phyloP scores from a whole-genome alignment of 495 filamentous ascomycete species.

The Penicillium goetzii region DNA sequence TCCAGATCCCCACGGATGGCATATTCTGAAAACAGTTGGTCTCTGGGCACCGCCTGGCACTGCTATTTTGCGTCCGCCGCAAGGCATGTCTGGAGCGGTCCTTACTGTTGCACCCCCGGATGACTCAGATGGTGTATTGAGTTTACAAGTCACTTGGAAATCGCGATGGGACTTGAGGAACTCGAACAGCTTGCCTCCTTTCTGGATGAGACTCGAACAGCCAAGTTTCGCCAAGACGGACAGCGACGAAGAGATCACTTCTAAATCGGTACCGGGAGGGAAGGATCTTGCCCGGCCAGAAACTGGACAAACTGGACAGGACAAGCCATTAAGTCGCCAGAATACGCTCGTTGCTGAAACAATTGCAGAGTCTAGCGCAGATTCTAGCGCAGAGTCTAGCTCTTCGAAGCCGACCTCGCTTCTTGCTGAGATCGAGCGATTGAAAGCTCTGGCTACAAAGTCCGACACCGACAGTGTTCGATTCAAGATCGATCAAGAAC shows the following conservation, averaged over 20 bases:
- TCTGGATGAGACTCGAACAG: conserved; percentile 2
- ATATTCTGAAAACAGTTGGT: conserved; percentile 10
- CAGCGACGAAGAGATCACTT: background rate
- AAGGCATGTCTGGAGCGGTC: conserved; percentile 4
- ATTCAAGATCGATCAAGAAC: conserved; percentile 2
- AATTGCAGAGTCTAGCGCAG: background rate
- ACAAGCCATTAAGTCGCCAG: background rate
- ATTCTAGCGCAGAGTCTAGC: background rate
- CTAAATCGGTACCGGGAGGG: background rate
- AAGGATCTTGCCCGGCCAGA: background rate
- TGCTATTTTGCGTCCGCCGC: conserved; percentile 3
- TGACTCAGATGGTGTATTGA: background rate
- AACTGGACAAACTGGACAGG: background rate
- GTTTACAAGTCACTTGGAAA: background rate
- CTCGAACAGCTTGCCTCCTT: conserved; percentile 2
- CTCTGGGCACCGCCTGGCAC: conserved; percentile 17
- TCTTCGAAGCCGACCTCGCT: background rate
- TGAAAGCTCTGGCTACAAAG: background rate
- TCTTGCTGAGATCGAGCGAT: background rate
- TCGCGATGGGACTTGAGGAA: background rate
- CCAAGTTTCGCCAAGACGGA: background rate
- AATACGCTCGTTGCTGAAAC: background rate
- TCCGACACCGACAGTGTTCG: conserved; percentile 1
- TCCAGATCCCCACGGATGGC: conserved; percentile 14
- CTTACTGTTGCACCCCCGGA: background rate